A percentile compares a stretch with the other conserved stretches of the same genome.
Conservation (phyloP, 1,284 basidiomycete genomes). For the Pseudozyma thailandica region DNA sequence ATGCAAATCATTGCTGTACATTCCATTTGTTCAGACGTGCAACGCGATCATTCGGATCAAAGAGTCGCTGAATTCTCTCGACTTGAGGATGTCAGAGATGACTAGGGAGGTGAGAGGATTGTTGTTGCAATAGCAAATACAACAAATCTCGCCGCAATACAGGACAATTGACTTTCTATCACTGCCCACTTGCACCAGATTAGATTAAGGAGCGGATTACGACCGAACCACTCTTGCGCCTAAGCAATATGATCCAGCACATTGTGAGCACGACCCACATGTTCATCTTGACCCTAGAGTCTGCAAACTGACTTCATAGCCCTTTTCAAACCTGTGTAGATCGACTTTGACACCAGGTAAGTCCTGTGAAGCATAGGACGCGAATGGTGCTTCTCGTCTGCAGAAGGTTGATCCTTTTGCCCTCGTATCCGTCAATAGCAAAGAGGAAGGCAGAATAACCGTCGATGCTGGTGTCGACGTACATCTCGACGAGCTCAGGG, state of each 20-base stretch:
- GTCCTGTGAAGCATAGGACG: no score
- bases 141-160: background rate
- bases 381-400: no score
- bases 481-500: slow-evolving; percentile 34
- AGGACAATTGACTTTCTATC: background rate
- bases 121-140: no score
- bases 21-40: slow-evolving; percentile 21
- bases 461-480: slow-evolving; percentile 29
- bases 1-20: background rate
- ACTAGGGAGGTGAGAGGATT: slow-evolving; percentile 13
- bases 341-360: slow-evolving; percentile 43
- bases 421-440: no score
- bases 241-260: slow-evolving; percentile 11
- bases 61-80: slow-evolving; percentile 15
- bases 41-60: slow-evolving; percentile 30
- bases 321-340: slow-evolving; percentile 1
- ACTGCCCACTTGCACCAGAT: no score
- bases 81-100: slow-evolving; percentile 19
- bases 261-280: slow-evolving; percentile 10
- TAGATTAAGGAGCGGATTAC: slow-evolving; percentile 19
- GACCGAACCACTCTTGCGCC: slow-evolving; percentile 8
- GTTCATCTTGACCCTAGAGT: background rate
- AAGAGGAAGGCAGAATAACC: slow-evolving; percentile 16
- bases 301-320: background rate
- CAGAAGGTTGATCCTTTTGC: no score